These are phyloP conservation scores for Zanthoxylum bungeanum DNA, from an alignment of 345 rosid genomes.

Conservation along the genomic window DNA sequence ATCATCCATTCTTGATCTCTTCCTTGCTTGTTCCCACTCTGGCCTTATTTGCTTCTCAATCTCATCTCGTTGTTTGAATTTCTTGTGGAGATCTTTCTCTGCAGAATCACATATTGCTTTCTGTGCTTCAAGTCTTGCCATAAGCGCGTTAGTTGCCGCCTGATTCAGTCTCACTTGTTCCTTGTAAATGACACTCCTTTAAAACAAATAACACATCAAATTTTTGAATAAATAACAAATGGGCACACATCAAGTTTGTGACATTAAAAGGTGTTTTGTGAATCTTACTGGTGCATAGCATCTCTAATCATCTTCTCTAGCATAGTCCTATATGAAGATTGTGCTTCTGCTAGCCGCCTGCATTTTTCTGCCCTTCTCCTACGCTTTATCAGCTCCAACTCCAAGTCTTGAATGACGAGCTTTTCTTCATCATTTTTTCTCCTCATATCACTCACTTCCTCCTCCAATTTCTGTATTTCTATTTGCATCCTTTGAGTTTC, in stretches of 20 bases:
- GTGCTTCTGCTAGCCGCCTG: slow-evolving; percentile 91
- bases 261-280: too few relatives aligned
- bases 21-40: slow-evolving; percentile 73
- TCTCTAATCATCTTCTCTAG: slow-evolving; percentile 96
- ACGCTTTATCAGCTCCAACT: slow-evolving; percentile 61
- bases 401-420: slow-evolving; percentile 68
- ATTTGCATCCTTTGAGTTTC: slow-evolving; percentile 55
- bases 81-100: slow-evolving; percentile 85
- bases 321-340: slow-evolving; percentile 73
- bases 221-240: neutral
- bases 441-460: slow-evolving; percentile 54
- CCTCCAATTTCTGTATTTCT: slow-evolving; percentile 62
- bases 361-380: slow-evolving; percentile 94
- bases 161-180: slow-evolving; percentile 93
- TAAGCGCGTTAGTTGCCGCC: slow-evolving; percentile 75
- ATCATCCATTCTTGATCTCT: slow-evolving; percentile 71
- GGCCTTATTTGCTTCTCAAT: slow-evolving; percentile 74
- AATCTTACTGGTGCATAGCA: slow-evolving; percentile 97
- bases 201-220: slow-evolving; percentile 15
- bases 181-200: slow-evolving; percentile 89
- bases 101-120: slow-evolving; percentile 87
- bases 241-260: neutral
- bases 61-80: slow-evolving; percentile 77
- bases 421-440: slow-evolving; percentile 66
- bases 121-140: slow-evolving; percentile 92